These are phyloP conservation scores for Fragilariopsis cylindrus DNA, from an alignment of 108 stramenopile genomes.

Conservation along the genomic window DNA sequence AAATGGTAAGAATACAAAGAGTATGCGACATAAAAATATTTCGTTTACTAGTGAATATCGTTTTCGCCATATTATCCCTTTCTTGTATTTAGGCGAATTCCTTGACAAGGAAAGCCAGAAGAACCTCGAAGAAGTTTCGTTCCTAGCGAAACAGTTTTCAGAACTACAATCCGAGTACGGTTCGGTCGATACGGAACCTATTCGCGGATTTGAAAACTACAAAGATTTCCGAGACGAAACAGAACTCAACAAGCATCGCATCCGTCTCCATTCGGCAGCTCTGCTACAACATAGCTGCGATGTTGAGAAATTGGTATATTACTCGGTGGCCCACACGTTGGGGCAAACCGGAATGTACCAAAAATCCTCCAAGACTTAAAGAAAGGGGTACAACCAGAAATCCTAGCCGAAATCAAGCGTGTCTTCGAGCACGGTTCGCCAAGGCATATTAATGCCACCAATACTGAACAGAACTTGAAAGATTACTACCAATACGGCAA, in stretches of 20 bases:
- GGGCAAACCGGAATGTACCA: not conserved
- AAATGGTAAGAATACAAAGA: not conserved
- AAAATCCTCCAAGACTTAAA: not conserved
- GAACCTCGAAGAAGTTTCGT: not conserved
- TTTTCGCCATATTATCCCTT: not conserved
- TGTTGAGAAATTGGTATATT: not conserved
- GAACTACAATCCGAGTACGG: not conserved
- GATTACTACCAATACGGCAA: slow-evolving; percentile 22
- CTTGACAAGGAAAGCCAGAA: not conserved
- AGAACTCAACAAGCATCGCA: not conserved
- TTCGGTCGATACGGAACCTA: not conserved
- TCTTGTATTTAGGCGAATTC: not conserved
- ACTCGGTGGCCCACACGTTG: slow-evolving; percentile 11
- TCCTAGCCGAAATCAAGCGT: slow-evolving; percentile 3
- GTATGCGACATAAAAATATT: not conserved
- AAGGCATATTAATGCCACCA: not conserved
- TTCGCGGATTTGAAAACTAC: not conserved
- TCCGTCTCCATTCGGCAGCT: not conserved
- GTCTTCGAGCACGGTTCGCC: slow-evolving; percentile 10
- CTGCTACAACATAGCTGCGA: not conserved
- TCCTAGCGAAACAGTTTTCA: too few relatives aligned
- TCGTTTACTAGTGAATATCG: not conserved
- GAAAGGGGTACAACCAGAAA: not conserved
- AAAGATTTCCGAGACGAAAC: not conserved
- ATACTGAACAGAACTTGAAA: slow-evolving; percentile 18